These are phyloP conservation scores for Coemansia sp. DNA, from an alignment of 192 early-diverging fungal species.

Conservation along the genomic window DNA sequence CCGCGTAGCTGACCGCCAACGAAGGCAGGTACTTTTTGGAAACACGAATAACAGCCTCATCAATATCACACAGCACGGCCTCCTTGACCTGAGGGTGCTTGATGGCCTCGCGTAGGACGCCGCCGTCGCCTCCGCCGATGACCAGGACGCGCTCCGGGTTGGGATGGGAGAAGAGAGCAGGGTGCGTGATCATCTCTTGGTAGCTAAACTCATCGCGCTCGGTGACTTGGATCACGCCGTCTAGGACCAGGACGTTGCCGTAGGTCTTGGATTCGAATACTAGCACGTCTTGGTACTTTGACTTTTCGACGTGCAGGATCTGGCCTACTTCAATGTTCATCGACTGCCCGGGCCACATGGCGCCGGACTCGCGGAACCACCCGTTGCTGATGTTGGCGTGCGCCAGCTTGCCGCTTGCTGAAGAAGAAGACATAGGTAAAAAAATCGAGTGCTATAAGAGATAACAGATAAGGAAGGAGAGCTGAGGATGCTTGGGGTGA, in stretches of 20 bases:
- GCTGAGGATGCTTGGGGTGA: background rate
- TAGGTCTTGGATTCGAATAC: conserved; percentile 95
- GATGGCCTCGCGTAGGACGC: conserved; percentile 96
- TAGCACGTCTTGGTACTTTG: conserved; percentile 95
- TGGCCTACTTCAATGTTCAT: conserved; percentile 95
- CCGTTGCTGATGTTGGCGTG: conserved; percentile 94
- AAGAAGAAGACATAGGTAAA: conserved; percentile 25
- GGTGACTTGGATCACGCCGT: conserved; percentile 97
- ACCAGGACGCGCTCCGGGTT: conserved; percentile 96
- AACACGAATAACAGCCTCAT: conserved; percentile 90
- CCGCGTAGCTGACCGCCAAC: conserved; percentile 91
- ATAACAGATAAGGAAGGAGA: background rate
- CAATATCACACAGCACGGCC: conserved; percentile 96
- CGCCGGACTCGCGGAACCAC: conserved; percentile 95
- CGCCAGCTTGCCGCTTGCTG: conserved; percentile 53
- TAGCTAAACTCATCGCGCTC: conserved; percentile 99
- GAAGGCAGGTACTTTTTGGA: conserved; percentile 93
- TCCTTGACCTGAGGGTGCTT: conserved; percentile 94
- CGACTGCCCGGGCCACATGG: conserved; percentile 99
- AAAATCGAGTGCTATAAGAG: background rate
- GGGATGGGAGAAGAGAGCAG: conserved; percentile 92
- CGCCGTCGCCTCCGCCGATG: conserved; percentile 99
- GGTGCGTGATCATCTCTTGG: conserved; percentile 99
- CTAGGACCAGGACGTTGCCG: conserved; percentile 96
- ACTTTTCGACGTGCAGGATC: conserved; percentile 94